Evolutionary conservation across 2,329 filamentous ascomycete species (phyloP), one percentile per base, ranked within the genome.

Genomic region (Cercospora sojina): DNA sequence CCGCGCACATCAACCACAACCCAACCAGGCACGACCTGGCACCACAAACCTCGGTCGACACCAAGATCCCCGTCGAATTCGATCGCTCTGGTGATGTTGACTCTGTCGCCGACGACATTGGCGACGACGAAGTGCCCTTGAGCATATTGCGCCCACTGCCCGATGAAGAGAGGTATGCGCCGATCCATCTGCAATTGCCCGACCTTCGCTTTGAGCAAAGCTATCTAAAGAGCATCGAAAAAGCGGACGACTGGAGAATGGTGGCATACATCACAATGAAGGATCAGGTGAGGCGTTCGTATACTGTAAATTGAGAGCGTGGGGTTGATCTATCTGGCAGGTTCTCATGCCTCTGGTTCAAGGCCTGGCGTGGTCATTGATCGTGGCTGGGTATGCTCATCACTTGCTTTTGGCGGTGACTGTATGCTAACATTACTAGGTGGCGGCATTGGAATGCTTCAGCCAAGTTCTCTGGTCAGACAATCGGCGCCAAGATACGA

Each of bases 191-290:
- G 47, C 87, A 87, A 3, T 77, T 90, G 56, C 88, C 88, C 3
- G 95, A 99, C 81, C 83, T 99, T 71, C 88, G 95, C 51, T 98
- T 98, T 80, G 95, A 99, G 82, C 95, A 99, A 85, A 97, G 93
- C 84, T 99, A 99, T 79, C 86, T 99, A 64, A 90, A 91, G 74
- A 96, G 93, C 80, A 91, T 99, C 73, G 87, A 90, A 70, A 84
- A 87, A 64, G 92, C 93, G 38, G 87, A 95, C 71, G 88, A 87
- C 25, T 93, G 89, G 88, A 89, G 90, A 82, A 87, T 88, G 77
- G 87, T 99, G 32, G 85, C 87, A 7, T 91, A 90, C 82, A 94
- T 99, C 72, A 99, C 95, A 18, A 79, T 91, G 38, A 85, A 92
- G 75, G 95, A 99, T 79, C 95, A 97, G 86, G 91, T 95, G 82